Evolutionary conservation across 768 basidiomycete species (phyloP), one percentile per base, ranked within the genome.

Genomic region (Tylopilus plumbeoviolaceoides): DNA sequence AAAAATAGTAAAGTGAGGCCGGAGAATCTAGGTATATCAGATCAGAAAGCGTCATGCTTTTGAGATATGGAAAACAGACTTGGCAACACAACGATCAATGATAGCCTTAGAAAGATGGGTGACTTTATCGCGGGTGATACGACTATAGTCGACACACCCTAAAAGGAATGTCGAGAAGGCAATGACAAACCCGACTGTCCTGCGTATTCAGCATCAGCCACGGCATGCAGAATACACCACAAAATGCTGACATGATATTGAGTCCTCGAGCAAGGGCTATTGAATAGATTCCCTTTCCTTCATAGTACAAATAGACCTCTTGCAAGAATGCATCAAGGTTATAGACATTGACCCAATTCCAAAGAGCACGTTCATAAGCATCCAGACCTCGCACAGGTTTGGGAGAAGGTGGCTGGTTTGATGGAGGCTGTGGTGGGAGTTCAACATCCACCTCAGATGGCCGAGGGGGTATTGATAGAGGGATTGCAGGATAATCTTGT

Each of bases 301-400:
- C 88, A 66, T 99, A 99, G 69, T 98, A 99, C 42, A 79, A 78
- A 70, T 99, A 98, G 36, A 91, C 91, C 57, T 98, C 93, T 70
- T 95, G 91, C 27, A 99, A 72, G 70, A 95, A 99, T 8, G 84
- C 85, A 63, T 99, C 97, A 36, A 99, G 78, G 66, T 99, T 98
- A 66, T 93, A 92, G 12, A 98, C 93, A 66, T 99, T 99, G 54
- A 98, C 93, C 97, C 97, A 99, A 53, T 90, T 89, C 97, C 97
- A 99, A 44, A 98, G 70, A 1, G 97, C 97, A 53, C 84, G 85
- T 69, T 99, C 94, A 63, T 90, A 85, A 12, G 84, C 83, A 63
- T 93, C 88, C 42, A 93, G 67, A 9, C 90, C 87, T 47, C 82
- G 79, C 78, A 84, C 80, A 40, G 72, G 76, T 54, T 74, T 82